These are phyloP conservation scores for Hyaloperonospora brassicae DNA, from an alignment of 352 stramenopile species.

Conservation along the genomic window DNA sequence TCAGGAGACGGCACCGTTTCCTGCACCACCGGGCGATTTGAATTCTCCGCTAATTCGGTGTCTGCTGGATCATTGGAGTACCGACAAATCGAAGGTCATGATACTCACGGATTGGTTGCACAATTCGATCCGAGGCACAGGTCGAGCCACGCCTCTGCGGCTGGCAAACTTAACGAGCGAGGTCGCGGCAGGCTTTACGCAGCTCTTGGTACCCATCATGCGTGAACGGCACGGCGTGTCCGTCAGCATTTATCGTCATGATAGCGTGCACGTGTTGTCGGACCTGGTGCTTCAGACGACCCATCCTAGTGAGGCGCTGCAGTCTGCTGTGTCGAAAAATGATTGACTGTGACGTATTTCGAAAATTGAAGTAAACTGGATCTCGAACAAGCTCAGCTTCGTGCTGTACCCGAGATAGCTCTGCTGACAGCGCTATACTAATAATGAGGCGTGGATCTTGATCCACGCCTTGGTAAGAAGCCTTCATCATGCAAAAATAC, in stretches of 20 bases:
- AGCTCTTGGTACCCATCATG: constrained; percentile 63
- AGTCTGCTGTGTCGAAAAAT: constrained; percentile 10
- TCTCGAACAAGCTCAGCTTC: not conserved
- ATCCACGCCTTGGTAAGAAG: no score
- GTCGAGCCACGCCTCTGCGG: constrained; percentile 32
- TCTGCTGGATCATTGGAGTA: constrained; percentile 59
- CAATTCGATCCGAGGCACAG: constrained; percentile 45
- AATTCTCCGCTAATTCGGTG: constrained; percentile 60
- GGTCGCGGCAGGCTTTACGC: constrained; percentile 49
- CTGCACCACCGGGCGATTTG: constrained; percentile 49
- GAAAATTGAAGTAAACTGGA: not conserved
- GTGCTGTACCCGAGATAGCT: no score
- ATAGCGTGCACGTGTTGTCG: constrained; percentile 49
- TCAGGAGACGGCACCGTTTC: constrained; percentile 44
- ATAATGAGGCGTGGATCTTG: constrained; percentile 42
- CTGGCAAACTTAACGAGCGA: constrained; percentile 43
- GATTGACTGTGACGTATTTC: constrained; percentile 9
- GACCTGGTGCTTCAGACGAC: constrained; percentile 54
- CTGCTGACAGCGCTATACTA: constrained; percentile 30
- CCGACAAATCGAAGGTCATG: constrained; percentile 53
- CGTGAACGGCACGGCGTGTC: constrained; percentile 53
- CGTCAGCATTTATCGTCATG: constrained; percentile 50
- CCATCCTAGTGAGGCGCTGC: constrained; percentile 27
- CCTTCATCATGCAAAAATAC: no score
- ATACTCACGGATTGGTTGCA: constrained; percentile 55